phyloP scores from a whole-genome alignment of 345 rosid genomes.

The Gossypium stocksii region DNA sequence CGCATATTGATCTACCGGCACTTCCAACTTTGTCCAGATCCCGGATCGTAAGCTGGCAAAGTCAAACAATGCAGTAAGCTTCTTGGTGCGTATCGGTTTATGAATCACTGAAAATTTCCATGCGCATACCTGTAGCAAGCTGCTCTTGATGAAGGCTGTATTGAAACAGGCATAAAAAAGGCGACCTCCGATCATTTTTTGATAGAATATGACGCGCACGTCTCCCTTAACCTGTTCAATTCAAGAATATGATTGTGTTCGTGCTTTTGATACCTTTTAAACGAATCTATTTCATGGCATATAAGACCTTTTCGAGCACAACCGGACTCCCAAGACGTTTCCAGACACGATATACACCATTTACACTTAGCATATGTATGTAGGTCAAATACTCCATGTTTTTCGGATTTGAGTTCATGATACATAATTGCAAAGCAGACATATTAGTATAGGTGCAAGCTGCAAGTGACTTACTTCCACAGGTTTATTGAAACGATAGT shows the following conservation, averaged over 20 bases:
- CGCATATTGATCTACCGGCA: slow-evolving; percentile 65
- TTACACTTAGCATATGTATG: neutral
- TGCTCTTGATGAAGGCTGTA: slow-evolving; percentile 70
- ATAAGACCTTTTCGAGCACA: neutral
- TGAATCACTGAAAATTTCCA: neutral
- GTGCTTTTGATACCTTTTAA: neutral
- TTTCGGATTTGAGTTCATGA: neutral
- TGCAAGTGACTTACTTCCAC: slow-evolving; percentile 44
- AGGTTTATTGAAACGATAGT: slow-evolving; percentile 64
- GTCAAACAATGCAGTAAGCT: neutral
- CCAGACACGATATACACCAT: neutral
- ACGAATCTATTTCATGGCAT: neutral
- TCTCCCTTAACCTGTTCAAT: slow-evolving; percentile 65
- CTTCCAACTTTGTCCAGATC: slow-evolving; percentile 82
- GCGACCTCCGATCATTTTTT: slow-evolving; percentile 84
- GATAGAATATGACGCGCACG: slow-evolving; percentile 72
- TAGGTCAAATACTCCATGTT: neutral
- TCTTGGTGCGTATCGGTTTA: neutral
- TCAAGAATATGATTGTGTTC: neutral
- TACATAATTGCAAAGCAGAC: neutral
- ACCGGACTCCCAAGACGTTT: neutral
- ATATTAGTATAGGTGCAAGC: neutral
- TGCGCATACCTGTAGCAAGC: slow-evolving; percentile 70
- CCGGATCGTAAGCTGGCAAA: slow-evolving; percentile 48
- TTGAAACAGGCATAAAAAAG: slow-evolving; percentile 89